Base-by-base conservation (phyloP, 768 basidiomycete genomes). In the Boletus rufocinnamomeus region DNA sequence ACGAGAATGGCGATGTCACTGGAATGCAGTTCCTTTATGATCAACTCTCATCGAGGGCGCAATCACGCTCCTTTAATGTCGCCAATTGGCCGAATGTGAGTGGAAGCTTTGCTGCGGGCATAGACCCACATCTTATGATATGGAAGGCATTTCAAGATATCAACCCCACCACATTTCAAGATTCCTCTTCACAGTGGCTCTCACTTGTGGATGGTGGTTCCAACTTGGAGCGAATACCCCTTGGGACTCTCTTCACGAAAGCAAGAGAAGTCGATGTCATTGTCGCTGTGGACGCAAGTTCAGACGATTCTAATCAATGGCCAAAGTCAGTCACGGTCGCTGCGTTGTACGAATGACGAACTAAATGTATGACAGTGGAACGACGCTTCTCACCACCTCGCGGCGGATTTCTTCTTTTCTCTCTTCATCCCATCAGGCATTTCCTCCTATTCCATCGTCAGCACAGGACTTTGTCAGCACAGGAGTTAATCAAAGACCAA, bases 151-250 rank as follows among this genome's bases (percentile, higher is more conserved):
- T 90, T 79, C 66, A 77, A 72, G 84, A 81, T 6, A 32, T 89
- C 57, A 79, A 79, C 45, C 63, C 64, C 37, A 34, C 35, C 4
- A 83, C 78, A 1, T 91, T 84, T 64, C 73, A 81, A 47, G 86
- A 89, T 62, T 71, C 84, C 0, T 72, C 75, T 51, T 75, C 79
- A 27, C 69, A 72, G 16, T 81, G 81, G 76, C 72, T 93, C 11
- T 78, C 85, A 49, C 79, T 92, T 23, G 80, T 91, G 19, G 90
- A 90, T 66, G 90, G 90, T 1, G 77, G 84, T 21, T 84, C 86
- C 23, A 89, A 91, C 65, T 70, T 72, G 11, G 87, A 90, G 65
- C 87, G 89, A 65, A 68, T 91, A 8, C 93, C 93, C 0, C 76
- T 88, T 27, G 84, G 83, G 21, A 87, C 88, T 2, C 73, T 92